Base-by-base conservation (phyloP, 192 early-diverging fungal species). In the Jimgerdemannia lactiflua region DNA sequence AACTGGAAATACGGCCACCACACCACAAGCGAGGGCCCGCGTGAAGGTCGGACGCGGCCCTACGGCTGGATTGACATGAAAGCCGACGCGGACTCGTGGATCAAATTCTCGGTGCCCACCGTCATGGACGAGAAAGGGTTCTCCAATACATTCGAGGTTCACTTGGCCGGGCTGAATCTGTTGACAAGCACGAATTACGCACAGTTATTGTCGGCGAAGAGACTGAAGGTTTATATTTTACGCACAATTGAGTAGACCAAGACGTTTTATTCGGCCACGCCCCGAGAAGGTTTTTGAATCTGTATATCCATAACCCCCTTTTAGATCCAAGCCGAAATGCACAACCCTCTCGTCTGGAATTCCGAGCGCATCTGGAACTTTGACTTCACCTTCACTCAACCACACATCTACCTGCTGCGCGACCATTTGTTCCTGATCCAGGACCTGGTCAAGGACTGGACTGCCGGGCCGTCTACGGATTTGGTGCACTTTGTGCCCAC, bases 351-450 rank as follows among this genome's bases (percentile, higher is more conserved):
- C 11, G 71, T 87, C 19, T 95, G 94, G 94, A 95, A 95, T 79
- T 84, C 77, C 3, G 77, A 76, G 42, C 82, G 94, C n/a, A 77
- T 77, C 17, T 95, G 94, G 94, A 82, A 84, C 8, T 88, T 93
- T 75, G 81, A 88, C 8, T 77, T 90, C 54, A 66, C 74, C 17
- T 44, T 91, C 41, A 76, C 75, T 3, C 72, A 80, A 0, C 69
- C 88, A n/a, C 75, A 83, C 64, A 79, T 91, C n/a, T 92, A 86
- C 75, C 69, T 94, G 8, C 79, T 95, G 4, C 84, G 91, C 9
- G 93, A 95, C 71, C 93, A 95, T 77, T 85, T 94, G 17, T 86
- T 87, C 4, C 77, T 95, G 7, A 70, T 95, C n/a, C 88, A 91
- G 75, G 94, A 95, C 74, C 74, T 94, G 6, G 75, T 83, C 63